These are phyloP conservation scores for Panus rudis DNA, from an alignment of 768 basidiomycete genomes.

Conservation along the genomic window DNA sequence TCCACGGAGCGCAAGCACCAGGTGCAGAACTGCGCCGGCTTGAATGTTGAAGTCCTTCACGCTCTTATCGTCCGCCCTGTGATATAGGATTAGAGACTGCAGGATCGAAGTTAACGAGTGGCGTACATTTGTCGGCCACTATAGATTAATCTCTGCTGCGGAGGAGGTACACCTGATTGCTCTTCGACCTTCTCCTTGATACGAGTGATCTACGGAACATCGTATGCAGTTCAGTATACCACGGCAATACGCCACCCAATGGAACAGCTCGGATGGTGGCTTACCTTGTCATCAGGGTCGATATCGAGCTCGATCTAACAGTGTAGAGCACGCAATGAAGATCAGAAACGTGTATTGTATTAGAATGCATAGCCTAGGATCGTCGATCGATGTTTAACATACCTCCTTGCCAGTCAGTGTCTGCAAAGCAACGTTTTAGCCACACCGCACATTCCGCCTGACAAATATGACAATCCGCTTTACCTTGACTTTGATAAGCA, in stretches of 20 bases:
- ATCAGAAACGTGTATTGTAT: neutral
- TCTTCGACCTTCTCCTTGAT: conserved; percentile 99
- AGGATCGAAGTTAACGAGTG: conserved; percentile 1
- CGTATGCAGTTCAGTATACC: neutral
- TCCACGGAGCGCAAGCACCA: conserved; percentile 93
- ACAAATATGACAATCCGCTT: conserved; percentile 6
- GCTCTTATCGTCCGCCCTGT: conserved; percentile 87
- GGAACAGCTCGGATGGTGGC: conserved; percentile 13
- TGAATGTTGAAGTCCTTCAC: conserved; percentile 77
- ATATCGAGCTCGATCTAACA: conserved; percentile 89
- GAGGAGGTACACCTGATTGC: conserved; percentile 96
- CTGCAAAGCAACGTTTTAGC: conserved; percentile 31
- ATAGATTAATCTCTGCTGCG: conserved; percentile 91
- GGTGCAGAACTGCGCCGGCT: conserved; percentile 84
- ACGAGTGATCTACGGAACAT: conserved; percentile 60
- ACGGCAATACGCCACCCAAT: neutral
- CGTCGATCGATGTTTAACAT: conserved; percentile 12
- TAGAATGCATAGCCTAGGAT: neutral
- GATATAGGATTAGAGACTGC: neutral
- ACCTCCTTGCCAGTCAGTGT: conserved; percentile 98
- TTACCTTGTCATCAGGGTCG: conserved; percentile 79
- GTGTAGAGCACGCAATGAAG: neutral
- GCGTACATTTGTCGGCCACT: conserved; percentile 88
- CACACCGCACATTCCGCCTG: conserved; percentile 3
- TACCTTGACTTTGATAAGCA: conserved; percentile 92